phyloP scores from a whole-genome alignment of 164 flowering plant species.

The Nymphaea colorata region DNA sequence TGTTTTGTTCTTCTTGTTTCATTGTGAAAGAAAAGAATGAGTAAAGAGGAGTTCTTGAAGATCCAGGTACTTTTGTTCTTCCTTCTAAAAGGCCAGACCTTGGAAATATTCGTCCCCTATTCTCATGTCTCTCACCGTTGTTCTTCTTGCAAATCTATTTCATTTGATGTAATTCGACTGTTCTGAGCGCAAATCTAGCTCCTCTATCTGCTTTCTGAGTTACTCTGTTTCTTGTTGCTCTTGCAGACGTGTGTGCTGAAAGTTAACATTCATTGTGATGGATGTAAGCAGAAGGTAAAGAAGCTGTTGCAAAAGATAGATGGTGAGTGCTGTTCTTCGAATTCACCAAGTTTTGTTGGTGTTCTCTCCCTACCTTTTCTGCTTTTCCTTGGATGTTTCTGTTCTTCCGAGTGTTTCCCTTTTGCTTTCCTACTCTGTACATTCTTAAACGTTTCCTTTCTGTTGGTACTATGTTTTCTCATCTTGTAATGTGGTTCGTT shows the following conservation, averaged over 20 bases:
- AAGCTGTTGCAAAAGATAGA: conserved; percentile 76
- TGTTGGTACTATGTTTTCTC: background rate
- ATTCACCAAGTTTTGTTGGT: background rate
- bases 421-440: background rate
- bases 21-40: conserved; percentile 25
- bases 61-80: conserved; percentile 46
- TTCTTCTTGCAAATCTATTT: conserved; percentile 1
- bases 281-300: conserved; percentile 82
- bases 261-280: conserved; percentile 87
- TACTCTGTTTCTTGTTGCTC: conserved; percentile 12
- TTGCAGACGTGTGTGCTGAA: conserved; percentile 78
- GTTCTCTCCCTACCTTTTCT: background rate
- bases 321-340: conserved; percentile 24
- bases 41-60: conserved; percentile 70
- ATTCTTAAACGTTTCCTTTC: background rate
- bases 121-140: background rate
- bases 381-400: too few relatives aligned
- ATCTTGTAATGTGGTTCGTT: conserved; percentile 3
- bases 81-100: conserved; percentile 11
- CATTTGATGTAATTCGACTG: background rate
- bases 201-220: conserved; percentile 2
- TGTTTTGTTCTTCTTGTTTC: conserved; percentile 2
- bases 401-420: background rate
- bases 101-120: background rate
- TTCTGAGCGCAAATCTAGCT: background rate